Evolutionary conservation across 2,329 filamentous ascomycete genomes (phyloP).

Genomic region (Tolypocladium ovalisporum): DNA sequence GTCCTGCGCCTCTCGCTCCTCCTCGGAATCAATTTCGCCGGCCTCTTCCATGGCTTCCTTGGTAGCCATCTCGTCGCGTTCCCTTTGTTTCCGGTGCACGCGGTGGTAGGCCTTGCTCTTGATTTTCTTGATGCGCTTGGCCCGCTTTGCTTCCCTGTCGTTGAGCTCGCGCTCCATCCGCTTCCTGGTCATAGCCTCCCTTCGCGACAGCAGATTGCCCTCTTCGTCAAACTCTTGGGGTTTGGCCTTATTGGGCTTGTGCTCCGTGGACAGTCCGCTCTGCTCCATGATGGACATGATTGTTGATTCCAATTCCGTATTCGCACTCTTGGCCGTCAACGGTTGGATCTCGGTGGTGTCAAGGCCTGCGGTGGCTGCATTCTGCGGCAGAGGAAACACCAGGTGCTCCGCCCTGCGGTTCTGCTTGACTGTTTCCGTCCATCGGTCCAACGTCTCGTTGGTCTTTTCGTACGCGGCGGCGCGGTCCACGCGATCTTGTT

Average conservation of each 20-base stretch:
- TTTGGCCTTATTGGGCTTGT: constrained; percentile 31
- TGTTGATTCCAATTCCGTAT: constrained; percentile 73
- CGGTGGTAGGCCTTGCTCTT: constrained; percentile 94
- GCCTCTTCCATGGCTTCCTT: constrained; percentile 43
- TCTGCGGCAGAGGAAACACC: constrained; percentile 72
- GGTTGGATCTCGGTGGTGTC: constrained; percentile 55
- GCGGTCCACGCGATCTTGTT: constrained; percentile 78
- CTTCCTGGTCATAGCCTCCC: constrained; percentile 61
- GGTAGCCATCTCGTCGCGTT: constrained; percentile 41
- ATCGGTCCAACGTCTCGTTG: constrained; percentile 80
- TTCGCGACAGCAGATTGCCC: constrained; percentile 60
- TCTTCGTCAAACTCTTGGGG: constrained; percentile 58
- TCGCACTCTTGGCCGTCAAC: constrained; percentile 49
- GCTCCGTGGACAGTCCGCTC: constrained; percentile 58
- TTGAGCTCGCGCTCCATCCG: constrained; percentile 74
- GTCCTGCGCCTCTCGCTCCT: constrained; percentile 54
- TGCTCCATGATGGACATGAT: constrained; percentile 86
- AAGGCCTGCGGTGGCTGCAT: constrained; percentile 49
- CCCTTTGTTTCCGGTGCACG: constrained; percentile 69
- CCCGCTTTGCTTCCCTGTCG: constrained; percentile 78
- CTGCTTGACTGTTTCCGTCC: constrained; percentile 90
- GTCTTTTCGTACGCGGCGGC: constrained; percentile 79
- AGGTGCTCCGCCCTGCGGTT: constrained; percentile 88
- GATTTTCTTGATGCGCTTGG: constrained; percentile 96
- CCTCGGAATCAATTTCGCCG: constrained; percentile 53